Evolutionary conservation across 352 stramenopile species (phyloP), one percentile per base, ranked within the genome.

Genomic region (Globisporangium sylvaticum): DNA sequence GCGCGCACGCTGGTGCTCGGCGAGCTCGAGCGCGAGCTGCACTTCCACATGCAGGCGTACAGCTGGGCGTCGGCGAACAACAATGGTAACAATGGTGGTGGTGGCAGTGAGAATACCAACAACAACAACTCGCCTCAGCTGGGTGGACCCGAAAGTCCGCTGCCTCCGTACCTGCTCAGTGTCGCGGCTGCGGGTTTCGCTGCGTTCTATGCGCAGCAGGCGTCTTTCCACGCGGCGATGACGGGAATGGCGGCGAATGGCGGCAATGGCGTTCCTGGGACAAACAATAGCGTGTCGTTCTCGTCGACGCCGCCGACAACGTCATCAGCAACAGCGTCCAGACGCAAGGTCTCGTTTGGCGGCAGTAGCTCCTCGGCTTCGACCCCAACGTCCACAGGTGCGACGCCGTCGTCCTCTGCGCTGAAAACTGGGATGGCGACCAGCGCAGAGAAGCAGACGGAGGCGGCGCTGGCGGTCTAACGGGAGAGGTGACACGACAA

Each of bases 21-120:
- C 5, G 84, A 92, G 69, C 88, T 92, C 74, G 84, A 92, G 73
- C 77, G 78, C 1, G 83, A 92, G 66, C 69, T 92, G 25, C 80
- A 89, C 54, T 74, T 87, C 20, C 79, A 92, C 65, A 86, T 91
- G 80, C 82, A 91, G 39, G 78, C 79, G 57, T 79, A 84, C 56
- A 88, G 82, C 58, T 91, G 82, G 84, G 78, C 80, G 34, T 80
- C 74, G 10, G 67, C 73, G n/a, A 71, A 68, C 6, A 78, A 77
- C 24, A 50, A 65, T 32, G 20, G 27, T 27, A 37, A 62, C 27
- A 32, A 7, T 29, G 60, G 57, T 15, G 34, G 34, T 20, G 22
- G 29, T 31, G n/a, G n/a, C n/a, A 31, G 22, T 57, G 37, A 27
- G 6, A 59, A 20, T 20, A 32, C 65, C 1, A 62, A 8, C 31